Conservation (phyloP, 768 basidiomycete genomes). For the Hebeloma cylindrosporum region DNA sequence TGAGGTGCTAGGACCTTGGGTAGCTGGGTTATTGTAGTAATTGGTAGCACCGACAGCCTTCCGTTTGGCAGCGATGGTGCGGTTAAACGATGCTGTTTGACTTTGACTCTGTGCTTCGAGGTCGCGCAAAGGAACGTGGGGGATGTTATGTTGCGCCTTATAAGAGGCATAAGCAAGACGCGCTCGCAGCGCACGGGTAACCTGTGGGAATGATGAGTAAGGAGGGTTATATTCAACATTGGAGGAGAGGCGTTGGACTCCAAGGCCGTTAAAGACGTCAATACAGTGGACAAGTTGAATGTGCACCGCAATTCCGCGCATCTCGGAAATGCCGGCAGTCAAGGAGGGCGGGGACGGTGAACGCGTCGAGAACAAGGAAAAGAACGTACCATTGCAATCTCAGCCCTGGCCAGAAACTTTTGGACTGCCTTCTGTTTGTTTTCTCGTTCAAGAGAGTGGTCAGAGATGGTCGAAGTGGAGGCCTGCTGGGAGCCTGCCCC, state of each 20-base stretch:
- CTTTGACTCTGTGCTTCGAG: conserved; percentile 63
- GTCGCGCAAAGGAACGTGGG: conserved; percentile 64
- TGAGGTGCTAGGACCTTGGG: conserved; percentile 42
- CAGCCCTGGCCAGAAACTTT: conserved; percentile 77
- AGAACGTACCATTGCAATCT: conserved; percentile 73
- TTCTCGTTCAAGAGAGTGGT: conserved; percentile 50
- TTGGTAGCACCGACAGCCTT: conserved; percentile 45
- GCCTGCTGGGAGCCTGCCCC: conserved; percentile 40
- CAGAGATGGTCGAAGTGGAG: conserved; percentile 32
- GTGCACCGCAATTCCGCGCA: conserved; percentile 15
- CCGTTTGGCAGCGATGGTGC: conserved; percentile 60
- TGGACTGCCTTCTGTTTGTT: conserved; percentile 66
- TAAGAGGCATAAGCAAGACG: conserved; percentile 82
- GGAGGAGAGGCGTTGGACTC: conserved; percentile 10
- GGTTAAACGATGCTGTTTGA: conserved; percentile 42
- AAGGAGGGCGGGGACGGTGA: conserved; percentile 25
- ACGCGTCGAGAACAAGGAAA: conserved; percentile 48
- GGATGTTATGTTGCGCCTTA: conserved; percentile 76
- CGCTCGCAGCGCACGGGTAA: conserved; percentile 77
- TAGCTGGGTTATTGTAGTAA: conserved; percentile 53
- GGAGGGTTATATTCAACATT: conserved; percentile 28
- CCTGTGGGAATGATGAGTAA: conserved; percentile 51
- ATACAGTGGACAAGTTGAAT: conserved; percentile 14
- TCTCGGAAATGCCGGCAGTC: conserved; percentile 24
- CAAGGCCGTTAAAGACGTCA: conserved; percentile 6